A percentile compares a stretch with the other conserved stretches of the same genome.
These are phyloP conservation scores for Pinus taeda DNA, from an alignment of 75 land plant species.

Conservation along the genomic window DNA sequence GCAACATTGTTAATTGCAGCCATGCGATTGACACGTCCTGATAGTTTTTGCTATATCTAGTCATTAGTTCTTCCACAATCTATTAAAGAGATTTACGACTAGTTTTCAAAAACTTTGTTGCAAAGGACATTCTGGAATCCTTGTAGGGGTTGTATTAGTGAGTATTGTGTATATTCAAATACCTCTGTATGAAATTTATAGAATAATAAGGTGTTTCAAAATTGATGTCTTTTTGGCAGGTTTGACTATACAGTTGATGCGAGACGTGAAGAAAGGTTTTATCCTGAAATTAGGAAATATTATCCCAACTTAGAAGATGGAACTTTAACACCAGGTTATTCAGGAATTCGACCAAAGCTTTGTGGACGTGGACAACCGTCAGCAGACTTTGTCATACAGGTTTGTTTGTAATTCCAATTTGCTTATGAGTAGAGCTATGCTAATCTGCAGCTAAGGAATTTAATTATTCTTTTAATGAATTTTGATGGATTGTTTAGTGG, in stretches of 20 bases:
- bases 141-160: constrained; percentile 4
- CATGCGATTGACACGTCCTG: no score
- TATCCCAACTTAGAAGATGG: constrained; percentile 81
- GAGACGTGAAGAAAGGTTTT: constrained; percentile 60
- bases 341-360: constrained; percentile 91
- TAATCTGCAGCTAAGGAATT: not conserved
- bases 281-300: constrained; percentile 81
- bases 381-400: constrained; percentile 89
- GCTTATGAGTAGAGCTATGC: not conserved
- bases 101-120: no score
- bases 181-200: not conserved
- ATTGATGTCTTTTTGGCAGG: constrained; percentile 34
- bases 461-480: not conserved
- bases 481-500: not conserved
- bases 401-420: constrained; percentile 13
- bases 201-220: not conserved
- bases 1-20: no score
- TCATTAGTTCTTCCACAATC: no score
- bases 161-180: not conserved
- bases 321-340: constrained; percentile 74
- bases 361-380: constrained; percentile 65
- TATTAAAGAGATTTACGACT: no score
- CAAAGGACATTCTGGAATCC: not conserved
- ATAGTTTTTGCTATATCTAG: no score
- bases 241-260: constrained; percentile 78